Base-by-base conservation (phyloP, 306 rosid genomes). In the Acacia melanoxylon region DNA sequence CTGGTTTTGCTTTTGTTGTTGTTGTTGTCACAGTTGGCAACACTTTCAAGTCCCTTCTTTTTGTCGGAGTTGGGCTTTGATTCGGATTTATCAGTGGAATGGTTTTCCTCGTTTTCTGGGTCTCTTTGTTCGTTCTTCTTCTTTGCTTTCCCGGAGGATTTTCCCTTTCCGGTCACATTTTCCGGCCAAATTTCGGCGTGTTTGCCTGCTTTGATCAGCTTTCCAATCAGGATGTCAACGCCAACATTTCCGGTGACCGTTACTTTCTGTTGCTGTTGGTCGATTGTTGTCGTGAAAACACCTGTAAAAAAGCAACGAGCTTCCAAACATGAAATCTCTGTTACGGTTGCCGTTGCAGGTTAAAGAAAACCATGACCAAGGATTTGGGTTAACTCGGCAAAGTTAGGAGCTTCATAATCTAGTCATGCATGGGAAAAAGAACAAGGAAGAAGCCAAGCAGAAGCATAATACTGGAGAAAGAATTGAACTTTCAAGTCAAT, bases 141-240 rank as follows among this genome's bases (percentile, higher is more conserved):
- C 85, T 82, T 81, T 40, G 11, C 48, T 33, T 87, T 81, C 52
- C 78, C 81, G 12, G 90, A 54, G 80, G 66, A 83, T 62, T 80
- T 88, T 17, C 69, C 92, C 75, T 89, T 87, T 3, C 80, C 87
- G 56, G 49, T 41, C 48, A 54, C 58, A 24, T 66, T 91, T 63
- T 86, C 97, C 49, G 91, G 92, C 97, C 96, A 94, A 29, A 89
- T 80, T 87, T 92, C 94, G 6, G 94, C 97, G 17, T 82, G 91
- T 78, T 94, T 92, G 3, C 98, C 97, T 11, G 90, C 86, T 73
- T 86, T 94, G 44, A 70, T 44, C 17, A 94, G 86, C 80, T 89
- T 94, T 82, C 78, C 84, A 68, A 90, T 75, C 78, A 93, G 91
- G 54, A 86, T 91, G 86, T 93, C 91, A 62, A 89, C 87, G 73